phyloP scores from a whole-genome alignment of 352 stramenopile genomes.

The Elongisporangium undulatum region DNA sequence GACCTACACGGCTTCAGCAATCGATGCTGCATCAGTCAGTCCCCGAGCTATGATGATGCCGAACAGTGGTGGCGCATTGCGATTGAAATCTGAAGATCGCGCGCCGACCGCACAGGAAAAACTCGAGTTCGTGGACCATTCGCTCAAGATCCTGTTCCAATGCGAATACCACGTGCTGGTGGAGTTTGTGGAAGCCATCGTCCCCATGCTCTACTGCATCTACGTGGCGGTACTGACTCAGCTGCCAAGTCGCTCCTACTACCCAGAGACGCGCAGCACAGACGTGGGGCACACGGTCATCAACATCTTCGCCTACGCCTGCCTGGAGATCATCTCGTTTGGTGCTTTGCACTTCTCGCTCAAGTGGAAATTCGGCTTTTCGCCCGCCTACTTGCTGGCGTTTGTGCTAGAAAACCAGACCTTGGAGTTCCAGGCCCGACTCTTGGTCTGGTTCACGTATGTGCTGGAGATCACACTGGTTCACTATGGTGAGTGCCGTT shows the following conservation, averaged over 20 bases:
- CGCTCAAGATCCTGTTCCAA: slow-evolving; percentile 16
- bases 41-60: too few relatives aligned
- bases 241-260: slow-evolving; percentile 11
- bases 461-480: slow-evolving; percentile 15
- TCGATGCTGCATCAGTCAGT: too few relatives aligned
- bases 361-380: slow-evolving; percentile 13
- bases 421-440: slow-evolving; percentile 12
- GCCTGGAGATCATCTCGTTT: slow-evolving; percentile 10
- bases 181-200: slow-evolving; percentile 18
- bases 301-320: slow-evolving; percentile 11
- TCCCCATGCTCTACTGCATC: slow-evolving; percentile 15
- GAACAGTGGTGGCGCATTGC: too few relatives aligned
- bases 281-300: neutral
- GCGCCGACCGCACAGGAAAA: too few relatives aligned
- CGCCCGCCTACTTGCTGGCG: slow-evolving; percentile 12
- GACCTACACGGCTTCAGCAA: too few relatives aligned
- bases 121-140: too few relatives aligned
- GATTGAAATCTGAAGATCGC: too few relatives aligned
- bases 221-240: slow-evolving; percentile 14
- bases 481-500: slow-evolving; percentile 5
- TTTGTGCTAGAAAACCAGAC: slow-evolving; percentile 21
- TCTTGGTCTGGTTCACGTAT: slow-evolving; percentile 19
- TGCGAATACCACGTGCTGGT: slow-evolving; percentile 18
- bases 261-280: slow-evolving; percentile 9
- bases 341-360: slow-evolving; percentile 13